phyloP scores from a whole-genome alignment of 352 stramenopile species.

The Phytophthora kernoviae region DNA sequence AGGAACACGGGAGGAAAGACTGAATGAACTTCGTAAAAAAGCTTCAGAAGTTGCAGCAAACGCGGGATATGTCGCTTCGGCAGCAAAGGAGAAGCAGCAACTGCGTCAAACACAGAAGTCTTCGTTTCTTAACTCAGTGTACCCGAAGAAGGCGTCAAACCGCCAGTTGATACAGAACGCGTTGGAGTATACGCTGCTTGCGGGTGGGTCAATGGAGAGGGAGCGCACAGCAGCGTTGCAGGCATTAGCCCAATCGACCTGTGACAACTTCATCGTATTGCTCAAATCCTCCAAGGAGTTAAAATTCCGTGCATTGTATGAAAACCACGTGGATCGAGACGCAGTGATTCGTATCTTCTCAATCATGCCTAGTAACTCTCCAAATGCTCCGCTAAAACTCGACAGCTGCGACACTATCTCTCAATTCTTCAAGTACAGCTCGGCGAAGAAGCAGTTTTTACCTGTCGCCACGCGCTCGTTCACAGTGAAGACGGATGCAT shows the following conservation, averaged over 20 bases:
- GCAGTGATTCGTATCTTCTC: constrained; percentile 50
- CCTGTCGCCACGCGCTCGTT: constrained; percentile 69
- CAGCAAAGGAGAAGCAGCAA: constrained; percentile 33
- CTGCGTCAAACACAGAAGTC: constrained; percentile 18
- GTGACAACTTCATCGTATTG: constrained; percentile 79
- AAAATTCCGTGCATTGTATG: constrained; percentile 78
- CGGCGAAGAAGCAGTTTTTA: constrained; percentile 79
- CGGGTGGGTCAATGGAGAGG: constrained; percentile 62
- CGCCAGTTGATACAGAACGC: constrained; percentile 80
- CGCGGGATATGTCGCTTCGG: constrained; percentile 37
- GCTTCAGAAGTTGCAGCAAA: constrained; percentile 62
- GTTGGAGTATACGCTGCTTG: constrained; percentile 77
- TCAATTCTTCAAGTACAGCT: constrained; percentile 88
- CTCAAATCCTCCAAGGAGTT: constrained; percentile 77
- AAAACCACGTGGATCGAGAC: constrained; percentile 55
- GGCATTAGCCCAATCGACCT: constrained; percentile 44
- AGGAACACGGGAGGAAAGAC: constrained; percentile 28
- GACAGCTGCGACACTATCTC: constrained; percentile 38
- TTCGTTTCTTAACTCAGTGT: constrained; percentile 9
- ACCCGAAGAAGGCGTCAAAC: constrained; percentile 59
- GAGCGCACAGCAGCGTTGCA: constrained; percentile 53
- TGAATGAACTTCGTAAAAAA: constrained; percentile 64
- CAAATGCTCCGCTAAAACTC: constrained; percentile 30
- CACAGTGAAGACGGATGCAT: constrained; percentile 78
- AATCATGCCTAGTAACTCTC: constrained; percentile 34